phyloP scores from a whole-genome alignment of 495 filamentous ascomycete genomes.

The Daldinia vernicosa region DNA sequence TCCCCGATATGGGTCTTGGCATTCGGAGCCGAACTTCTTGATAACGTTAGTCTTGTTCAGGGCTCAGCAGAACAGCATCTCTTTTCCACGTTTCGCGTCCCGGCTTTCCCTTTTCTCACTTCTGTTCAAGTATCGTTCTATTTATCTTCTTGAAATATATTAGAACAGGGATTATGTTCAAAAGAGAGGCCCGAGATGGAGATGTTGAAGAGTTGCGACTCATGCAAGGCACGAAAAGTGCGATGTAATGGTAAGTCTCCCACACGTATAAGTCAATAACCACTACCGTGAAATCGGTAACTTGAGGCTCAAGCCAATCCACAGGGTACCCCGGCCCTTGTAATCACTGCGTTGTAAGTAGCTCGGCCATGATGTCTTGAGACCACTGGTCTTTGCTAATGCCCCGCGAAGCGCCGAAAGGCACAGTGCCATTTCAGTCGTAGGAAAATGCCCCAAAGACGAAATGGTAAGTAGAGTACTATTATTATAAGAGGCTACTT shows the following conservation, averaged over 20 bases:
- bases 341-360: conserved; percentile 43
- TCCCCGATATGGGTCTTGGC: neutral
- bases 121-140: neutral
- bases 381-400: conserved; percentile 16
- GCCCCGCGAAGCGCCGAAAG: conserved; percentile 33
- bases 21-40: conserved; percentile 24
- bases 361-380: conserved; percentile 1
- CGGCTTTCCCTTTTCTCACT: neutral
- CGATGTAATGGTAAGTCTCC: conserved; percentile 46
- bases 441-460: conserved; percentile 30
- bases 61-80: neutral
- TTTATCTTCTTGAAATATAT: neutral
- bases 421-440: conserved; percentile 43
- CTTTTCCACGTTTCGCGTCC: neutral
- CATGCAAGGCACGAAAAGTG: conserved; percentile 48
- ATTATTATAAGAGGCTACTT: neutral
- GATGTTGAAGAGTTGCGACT: conserved; percentile 44
- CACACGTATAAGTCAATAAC: neutral
- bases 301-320: conserved; percentile 15
- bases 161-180: neutral
- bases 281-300: neutral
- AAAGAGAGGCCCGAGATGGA: conserved; percentile 2
- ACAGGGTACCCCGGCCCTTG: conserved; percentile 35
- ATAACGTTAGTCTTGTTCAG: conserved; percentile 9
- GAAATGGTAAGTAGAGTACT: conserved; percentile 17